phyloP scores from a whole-genome alignment of 345 rosid species.

The Corchorus olitorius region DNA sequence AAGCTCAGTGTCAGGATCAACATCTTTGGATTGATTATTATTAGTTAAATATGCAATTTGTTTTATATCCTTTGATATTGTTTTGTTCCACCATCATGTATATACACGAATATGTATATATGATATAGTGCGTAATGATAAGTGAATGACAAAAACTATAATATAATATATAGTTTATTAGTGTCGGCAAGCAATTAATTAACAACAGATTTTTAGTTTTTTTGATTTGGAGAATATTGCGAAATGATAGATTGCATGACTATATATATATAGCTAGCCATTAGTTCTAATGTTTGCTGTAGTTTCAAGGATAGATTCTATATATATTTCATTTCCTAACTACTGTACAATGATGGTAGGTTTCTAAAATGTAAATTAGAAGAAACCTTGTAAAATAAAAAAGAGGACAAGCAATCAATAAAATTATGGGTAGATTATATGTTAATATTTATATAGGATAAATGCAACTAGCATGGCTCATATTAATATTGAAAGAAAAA shows the following conservation, averaged over 20 bases:
- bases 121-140: too few relatives aligned
- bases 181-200: slow-evolving; percentile 7
- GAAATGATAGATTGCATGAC: slow-evolving; percentile 6
- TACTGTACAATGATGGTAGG: slow-evolving; percentile 18
- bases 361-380: slow-evolving; percentile 14
- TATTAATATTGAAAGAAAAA: background rate
- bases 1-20: too few relatives aligned
- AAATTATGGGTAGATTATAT: background rate
- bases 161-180: background rate
- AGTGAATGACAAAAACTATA: too few relatives aligned
- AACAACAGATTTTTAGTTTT: background rate
- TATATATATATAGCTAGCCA: too few relatives aligned
- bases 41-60: too few relatives aligned
- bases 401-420: background rate
- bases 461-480: background rate
- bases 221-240: background rate
- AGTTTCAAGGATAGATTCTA: slow-evolving; percentile 10
- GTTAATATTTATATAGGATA: background rate
- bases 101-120: too few relatives aligned
- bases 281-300: slow-evolving; percentile 4
- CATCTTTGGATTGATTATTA: too few relatives aligned
- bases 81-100: too few relatives aligned
- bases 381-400: background rate
- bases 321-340: slow-evolving; percentile 5
- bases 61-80: too few relatives aligned